Percentiles rank a stretch among this genome's conserved stretches.
Conservation (phyloP, 129 eudicot genomes). For the Helichrysum umbraculigerum region DNA sequence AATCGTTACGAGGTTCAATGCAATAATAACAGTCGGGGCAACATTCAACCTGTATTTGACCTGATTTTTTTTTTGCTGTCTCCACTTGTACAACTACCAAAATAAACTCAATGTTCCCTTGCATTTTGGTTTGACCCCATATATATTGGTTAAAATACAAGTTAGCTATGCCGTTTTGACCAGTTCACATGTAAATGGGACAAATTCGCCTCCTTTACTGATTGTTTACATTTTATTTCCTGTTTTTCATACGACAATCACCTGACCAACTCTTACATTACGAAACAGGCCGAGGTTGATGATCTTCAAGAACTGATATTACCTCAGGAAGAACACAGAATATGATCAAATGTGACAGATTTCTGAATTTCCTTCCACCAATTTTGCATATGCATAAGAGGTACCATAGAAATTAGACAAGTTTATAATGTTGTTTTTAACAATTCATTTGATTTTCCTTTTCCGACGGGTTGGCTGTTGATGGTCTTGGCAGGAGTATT, state of each 20-base stretch:
- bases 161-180: not conserved
- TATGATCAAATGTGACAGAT: slow-evolving; percentile 25
- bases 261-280: slow-evolving; percentile 14
- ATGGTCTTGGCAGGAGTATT: slow-evolving; percentile 8
- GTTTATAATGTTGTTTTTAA: slow-evolving; percentile 19
- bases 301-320: slow-evolving; percentile 69
- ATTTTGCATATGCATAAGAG: slow-evolving; percentile 40
- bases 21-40: too few species aligned
- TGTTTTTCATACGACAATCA: not conserved
- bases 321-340: slow-evolving; percentile 74
- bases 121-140: too few species aligned
- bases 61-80: too few species aligned
- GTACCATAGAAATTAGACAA: slow-evolving; percentile 34
- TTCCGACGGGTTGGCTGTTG: not conserved
- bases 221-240: not conserved
- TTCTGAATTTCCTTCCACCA: slow-evolving; percentile 17
- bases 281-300: slow-evolving; percentile 65
- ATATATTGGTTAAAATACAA: too few species aligned
- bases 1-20: not conserved
- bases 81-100: too few species aligned
- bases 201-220: not conserved
- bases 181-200: not conserved
- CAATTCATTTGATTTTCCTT: not conserved
- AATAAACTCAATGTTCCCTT: too few species aligned
- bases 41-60: too few species aligned